Evolutionary conservation across 192 early-diverging fungal species (phyloP), one percentile per base, ranked within the genome.

Genomic region (Coemansia sp.): DNA sequence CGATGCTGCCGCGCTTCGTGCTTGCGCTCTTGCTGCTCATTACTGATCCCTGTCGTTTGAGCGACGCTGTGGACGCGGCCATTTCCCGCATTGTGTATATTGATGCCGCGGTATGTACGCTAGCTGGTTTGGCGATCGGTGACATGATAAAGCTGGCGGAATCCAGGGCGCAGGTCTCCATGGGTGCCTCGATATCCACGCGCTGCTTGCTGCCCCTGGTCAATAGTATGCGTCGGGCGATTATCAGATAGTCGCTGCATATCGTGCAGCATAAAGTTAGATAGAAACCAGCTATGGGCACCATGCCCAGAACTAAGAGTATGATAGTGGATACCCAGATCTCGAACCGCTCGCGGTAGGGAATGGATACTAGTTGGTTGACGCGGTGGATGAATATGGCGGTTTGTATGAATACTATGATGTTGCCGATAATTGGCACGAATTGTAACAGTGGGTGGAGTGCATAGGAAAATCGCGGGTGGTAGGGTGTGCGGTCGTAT

Each of bases 231-330:
- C 63, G 76, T 7, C 33, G 34, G 16, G 76, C 76, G 18, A 77
- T 68, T 12, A 61, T 34, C 51, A 81, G 13, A 22, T 81, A 75
- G 71, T 81, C 74, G 38, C 71, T 71, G 60, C 79, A 81, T 20
- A 73, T 59, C 16, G 70, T 73, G 60, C 75, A 76, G 46, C 70
- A 73, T 9, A 81, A 51, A n/a, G 79, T 71, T 12, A 81, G 65
- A 2, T 68, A 46, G 11, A 76, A 34, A 0, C 79, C 79, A 47
- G 76, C 47, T 12, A 81, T n/a, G 5, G 79, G 79, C 7, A 82
- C 67, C 79, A 82, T 77, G 15, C 79, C 80, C 22, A 83, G 40
- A 41, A 77, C n/a, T 5, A 83, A 67, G 31, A 83, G 46, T 24
- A 77, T 73, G 36, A 44, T 36, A 18, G 70, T 52, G 7, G 75